phyloP scores from a whole-genome alignment of 1,284 basidiomycete genomes.

The Cryptococcus jaspeensis region DNA sequence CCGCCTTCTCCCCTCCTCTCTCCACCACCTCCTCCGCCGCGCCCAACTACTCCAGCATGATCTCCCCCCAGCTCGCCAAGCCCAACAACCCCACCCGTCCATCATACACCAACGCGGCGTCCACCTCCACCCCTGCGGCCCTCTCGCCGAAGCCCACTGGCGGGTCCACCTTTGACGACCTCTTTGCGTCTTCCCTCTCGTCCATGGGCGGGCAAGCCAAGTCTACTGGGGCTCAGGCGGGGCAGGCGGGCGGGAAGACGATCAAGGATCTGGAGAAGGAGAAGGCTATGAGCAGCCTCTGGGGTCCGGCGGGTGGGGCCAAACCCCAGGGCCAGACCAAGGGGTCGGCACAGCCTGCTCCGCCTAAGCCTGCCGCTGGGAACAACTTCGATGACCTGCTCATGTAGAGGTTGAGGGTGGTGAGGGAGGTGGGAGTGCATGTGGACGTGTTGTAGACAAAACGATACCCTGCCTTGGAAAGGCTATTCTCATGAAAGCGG shows the following conservation, averaged over 20 bases:
- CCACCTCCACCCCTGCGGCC: slow-evolving; percentile 38
- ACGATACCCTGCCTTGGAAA: too few relatives aligned
- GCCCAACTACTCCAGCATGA: slow-evolving; percentile 20
- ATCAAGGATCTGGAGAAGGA: slow-evolving; percentile 85
- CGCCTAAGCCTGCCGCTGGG: slow-evolving; percentile 14
- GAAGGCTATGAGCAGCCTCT: slow-evolving; percentile 72
- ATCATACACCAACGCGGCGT: slow-evolving; percentile 18
- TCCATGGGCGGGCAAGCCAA: slow-evolving; percentile 36
- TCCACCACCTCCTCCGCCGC: slow-evolving; percentile 18
- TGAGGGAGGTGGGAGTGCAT: too few relatives aligned
- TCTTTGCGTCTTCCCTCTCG: slow-evolving; percentile 83
- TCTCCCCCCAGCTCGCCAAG: slow-evolving; percentile 8
- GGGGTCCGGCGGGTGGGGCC: slow-evolving; percentile 53
- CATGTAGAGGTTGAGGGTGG: slow-evolving; percentile 5
- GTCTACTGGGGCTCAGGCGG: slow-evolving; percentile 13
- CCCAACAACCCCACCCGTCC: slow-evolving; percentile 20
- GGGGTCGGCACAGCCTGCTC: background rate
- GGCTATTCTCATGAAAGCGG: too few relatives aligned
- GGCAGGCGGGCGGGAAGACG: slow-evolving; percentile 59
- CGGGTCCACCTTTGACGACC: slow-evolving; percentile 68
- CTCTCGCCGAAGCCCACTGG: slow-evolving; percentile 16
- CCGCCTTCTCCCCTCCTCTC: slow-evolving; percentile 15
- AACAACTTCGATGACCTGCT: slow-evolving; percentile 31
- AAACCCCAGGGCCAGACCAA: slow-evolving; percentile 5
- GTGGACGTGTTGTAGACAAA: too few relatives aligned